Conservation (phyloP, 805 yeast genomes). For the Myxozyma kluyveri region DNA sequence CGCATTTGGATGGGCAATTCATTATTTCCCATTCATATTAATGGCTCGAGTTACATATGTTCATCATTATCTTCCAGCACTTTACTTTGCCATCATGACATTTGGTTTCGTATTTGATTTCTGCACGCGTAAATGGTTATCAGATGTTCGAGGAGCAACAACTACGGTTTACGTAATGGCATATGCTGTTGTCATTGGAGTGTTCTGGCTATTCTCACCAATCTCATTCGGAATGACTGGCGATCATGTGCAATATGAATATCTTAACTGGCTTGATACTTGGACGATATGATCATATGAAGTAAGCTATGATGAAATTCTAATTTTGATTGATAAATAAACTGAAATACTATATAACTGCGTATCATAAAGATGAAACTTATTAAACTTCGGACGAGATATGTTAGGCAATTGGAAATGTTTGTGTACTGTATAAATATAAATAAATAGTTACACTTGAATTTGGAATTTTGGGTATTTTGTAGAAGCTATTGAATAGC, state of each 20-base stretch:
- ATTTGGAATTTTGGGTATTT: too few relatives aligned
- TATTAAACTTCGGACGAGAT: too few relatives aligned
- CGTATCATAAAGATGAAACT: too few relatives aligned
- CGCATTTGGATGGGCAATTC: conserved; percentile 85
- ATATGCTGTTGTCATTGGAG: conserved; percentile 53
- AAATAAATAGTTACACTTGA: too few relatives aligned
- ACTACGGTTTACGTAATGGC: conserved; percentile 44
- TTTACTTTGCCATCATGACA: conserved; percentile 86
- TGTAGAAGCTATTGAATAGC: too few relatives aligned
- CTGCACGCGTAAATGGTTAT: conserved; percentile 36
- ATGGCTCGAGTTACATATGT: conserved; percentile 98
- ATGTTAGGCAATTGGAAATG: too few relatives aligned
- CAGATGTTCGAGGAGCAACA: conserved; percentile 12
- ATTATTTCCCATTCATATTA: conserved; percentile 79
- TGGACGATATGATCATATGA: conserved; percentile 48
- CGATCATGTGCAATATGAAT: conserved; percentile 45
- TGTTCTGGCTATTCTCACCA: conserved; percentile 61
- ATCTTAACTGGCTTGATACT: conserved; percentile 53
- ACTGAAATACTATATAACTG: neutral
- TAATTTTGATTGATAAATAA: neutral
- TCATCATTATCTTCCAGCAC: conserved; percentile 94
- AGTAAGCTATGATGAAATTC: neutral
- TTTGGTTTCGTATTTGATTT: conserved; percentile 60
- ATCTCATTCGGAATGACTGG: conserved; percentile 81
- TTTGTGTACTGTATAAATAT: too few relatives aligned